phyloP scores from a whole-genome alignment of 306 rosid species.

The Trichosanthes cucumerina region DNA sequence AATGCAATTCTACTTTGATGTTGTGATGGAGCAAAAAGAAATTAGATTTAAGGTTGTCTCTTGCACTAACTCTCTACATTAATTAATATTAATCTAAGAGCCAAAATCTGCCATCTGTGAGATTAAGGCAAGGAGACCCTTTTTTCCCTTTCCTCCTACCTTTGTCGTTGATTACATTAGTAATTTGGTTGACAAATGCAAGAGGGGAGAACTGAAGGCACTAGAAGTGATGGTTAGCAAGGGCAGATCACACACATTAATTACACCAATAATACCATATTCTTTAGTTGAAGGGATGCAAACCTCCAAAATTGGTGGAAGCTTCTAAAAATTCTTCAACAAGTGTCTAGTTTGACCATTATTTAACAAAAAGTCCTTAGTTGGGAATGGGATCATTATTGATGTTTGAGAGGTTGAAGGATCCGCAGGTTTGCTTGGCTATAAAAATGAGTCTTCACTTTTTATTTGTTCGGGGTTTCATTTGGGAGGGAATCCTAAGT shows the following conservation, averaged over 20 bases:
- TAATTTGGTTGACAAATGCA: not conserved
- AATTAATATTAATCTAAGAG: not conserved
- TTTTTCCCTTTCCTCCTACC: not conserved
- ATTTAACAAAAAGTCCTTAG: too few relatives aligned
- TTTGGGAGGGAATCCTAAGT: too few relatives aligned
- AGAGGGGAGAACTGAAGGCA: not conserved
- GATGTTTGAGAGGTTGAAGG: too few relatives aligned
- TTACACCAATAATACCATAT: too few relatives aligned
- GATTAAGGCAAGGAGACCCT: not conserved
- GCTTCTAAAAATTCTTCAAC: too few relatives aligned
- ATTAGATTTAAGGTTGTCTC: not conserved
- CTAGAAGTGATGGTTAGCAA: not conserved
- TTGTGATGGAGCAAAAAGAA: not conserved
- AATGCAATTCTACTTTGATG: not conserved
- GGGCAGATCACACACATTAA: not conserved
- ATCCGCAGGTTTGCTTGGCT: too few relatives aligned
- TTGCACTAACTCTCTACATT: not conserved
- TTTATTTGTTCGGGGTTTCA: too few relatives aligned
- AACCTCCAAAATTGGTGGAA: too few relatives aligned
- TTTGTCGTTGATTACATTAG: not conserved
- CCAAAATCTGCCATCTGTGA: not conserved
- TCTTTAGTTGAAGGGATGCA: too few relatives aligned
- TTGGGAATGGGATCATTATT: too few relatives aligned
- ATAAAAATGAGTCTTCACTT: too few relatives aligned
- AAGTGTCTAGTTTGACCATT: too few relatives aligned